A percentile compares a stretch with the other conserved stretches of the same genome.
Evolutionary conservation across 345 rosid genomes (phyloP).

Genomic region (Eucalyptus guilfoylei): DNA sequence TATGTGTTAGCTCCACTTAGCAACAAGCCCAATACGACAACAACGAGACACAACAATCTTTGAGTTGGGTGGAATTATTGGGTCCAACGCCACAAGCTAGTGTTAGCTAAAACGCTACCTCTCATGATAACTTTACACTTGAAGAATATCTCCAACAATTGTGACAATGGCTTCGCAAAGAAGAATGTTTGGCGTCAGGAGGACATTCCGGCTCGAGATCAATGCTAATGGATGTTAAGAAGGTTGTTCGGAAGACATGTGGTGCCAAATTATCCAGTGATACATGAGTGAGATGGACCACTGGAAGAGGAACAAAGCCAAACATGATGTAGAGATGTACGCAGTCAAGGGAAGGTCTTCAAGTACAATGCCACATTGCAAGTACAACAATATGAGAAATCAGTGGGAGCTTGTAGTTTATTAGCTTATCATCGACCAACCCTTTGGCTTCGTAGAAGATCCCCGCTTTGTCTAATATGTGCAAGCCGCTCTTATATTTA

Average conservation of each 20-base stretch:
- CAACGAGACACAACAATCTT: not conserved
- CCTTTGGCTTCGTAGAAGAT: not conserved
- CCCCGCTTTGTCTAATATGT: not conserved
- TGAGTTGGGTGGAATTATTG: not conserved
- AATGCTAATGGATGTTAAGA: not conserved
- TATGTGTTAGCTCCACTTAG: not conserved
- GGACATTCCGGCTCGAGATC: not conserved
- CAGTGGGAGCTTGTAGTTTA: not conserved
- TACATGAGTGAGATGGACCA: not conserved
- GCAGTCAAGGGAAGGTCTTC: not conserved
- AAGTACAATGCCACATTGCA: rapidly evolving
- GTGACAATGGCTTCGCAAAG: not conserved
- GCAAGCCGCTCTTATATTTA: not conserved
- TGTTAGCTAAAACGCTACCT: not conserved
- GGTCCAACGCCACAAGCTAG: not conserved
- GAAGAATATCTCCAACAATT: not conserved
- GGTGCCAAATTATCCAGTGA: not conserved
- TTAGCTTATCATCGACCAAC: not conserved
- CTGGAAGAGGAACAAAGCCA: not conserved
- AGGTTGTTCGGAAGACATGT: not conserved
- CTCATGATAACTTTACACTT: not conserved
- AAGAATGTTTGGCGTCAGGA: not conserved
- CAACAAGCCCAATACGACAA: not conserved
- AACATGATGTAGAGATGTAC: not conserved
- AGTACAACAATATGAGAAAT: not conserved